These are phyloP conservation scores for Immersiella caudata DNA, from an alignment of 495 filamentous ascomycete genomes.

Conservation along the genomic window DNA sequence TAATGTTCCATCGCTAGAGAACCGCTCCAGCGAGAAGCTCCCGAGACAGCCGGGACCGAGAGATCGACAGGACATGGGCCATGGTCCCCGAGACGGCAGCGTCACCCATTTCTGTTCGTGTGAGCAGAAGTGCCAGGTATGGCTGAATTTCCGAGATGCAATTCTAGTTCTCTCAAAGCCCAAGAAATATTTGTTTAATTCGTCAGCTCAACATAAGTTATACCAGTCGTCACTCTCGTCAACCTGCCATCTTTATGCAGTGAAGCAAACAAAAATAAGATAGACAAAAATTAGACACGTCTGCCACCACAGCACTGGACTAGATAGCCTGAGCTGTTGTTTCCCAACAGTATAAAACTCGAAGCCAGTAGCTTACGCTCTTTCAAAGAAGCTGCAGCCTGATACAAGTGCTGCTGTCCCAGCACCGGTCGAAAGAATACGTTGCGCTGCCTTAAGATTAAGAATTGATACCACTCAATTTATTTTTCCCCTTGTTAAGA, in stretches of 20 bases:
- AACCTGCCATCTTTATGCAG: no score
- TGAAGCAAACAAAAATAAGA: no score
- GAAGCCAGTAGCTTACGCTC: background rate
- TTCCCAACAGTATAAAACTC: background rate
- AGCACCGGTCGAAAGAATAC: background rate
- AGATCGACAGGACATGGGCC: background rate
- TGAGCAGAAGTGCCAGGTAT: no score
- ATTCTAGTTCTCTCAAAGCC: no score
- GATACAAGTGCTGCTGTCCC: background rate
- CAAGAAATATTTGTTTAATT: no score
- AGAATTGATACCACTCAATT: conserved; percentile 60
- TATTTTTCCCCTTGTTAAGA: conserved; percentile 83
- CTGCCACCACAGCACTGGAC: no score
- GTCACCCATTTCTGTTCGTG: background rate
- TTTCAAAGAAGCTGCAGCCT: background rate
- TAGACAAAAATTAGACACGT: no score
- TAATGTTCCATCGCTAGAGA: background rate
- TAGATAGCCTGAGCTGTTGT: background rate
- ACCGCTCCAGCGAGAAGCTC: background rate
- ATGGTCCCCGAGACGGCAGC: background rate
- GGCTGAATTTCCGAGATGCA: no score
- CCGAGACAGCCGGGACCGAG: background rate
- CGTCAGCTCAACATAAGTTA: background rate
- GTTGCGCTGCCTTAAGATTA: conserved; percentile 2
- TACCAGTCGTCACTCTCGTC: background rate